Conservation (phyloP, 2,329 filamentous ascomycete species). For the Pseudocercospora macadamiae region DNA sequence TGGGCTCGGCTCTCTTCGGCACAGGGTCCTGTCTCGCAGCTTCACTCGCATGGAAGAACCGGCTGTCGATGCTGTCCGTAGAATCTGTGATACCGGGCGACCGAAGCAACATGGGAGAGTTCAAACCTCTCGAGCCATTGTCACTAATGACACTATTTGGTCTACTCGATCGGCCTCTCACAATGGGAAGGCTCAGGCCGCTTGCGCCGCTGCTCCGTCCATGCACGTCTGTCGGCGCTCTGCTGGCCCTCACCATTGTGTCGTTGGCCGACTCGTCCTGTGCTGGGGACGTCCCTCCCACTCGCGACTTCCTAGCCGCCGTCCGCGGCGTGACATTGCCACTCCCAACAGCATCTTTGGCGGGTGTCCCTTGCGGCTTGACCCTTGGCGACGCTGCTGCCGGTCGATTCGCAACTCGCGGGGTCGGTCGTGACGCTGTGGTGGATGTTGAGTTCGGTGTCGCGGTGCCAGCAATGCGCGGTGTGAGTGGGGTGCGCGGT, state of each 20-base stretch:
- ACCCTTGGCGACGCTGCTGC: constrained; percentile 37
- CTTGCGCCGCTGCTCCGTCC: constrained; percentile 24
- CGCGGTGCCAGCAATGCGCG: constrained; percentile 51
- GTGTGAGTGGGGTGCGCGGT: constrained; percentile 58
- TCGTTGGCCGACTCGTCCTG: constrained; percentile 27
- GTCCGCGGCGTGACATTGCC: constrained; percentile 77
- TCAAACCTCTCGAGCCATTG: constrained; percentile 29
- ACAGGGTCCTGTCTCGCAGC: constrained; percentile 46
- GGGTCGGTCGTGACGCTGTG: constrained; percentile 33
- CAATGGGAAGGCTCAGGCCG: constrained; percentile 22
- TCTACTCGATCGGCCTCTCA: constrained; percentile 25
- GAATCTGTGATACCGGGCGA: constrained; percentile 33
- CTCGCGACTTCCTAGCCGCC: constrained; percentile 70
- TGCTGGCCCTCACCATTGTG: constrained; percentile 12
- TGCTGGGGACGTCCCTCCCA: constrained; percentile 66
- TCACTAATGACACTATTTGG: constrained; percentile 44
- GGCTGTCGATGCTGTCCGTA: constrained; percentile 51
- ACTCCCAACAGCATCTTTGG: constrained; percentile 59
- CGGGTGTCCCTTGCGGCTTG: constrained; percentile 48
- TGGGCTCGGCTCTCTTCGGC: constrained; percentile 41
- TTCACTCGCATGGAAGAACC: constrained; percentile 93
- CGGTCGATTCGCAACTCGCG: constrained; percentile 42
- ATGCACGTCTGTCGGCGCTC: constrained; percentile 15
- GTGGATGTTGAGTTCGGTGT: constrained; percentile 28
- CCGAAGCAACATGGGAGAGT: constrained; percentile 36